A percentile compares a stretch with the other conserved stretches of the same genome.
These are phyloP conservation scores for Lentinula detonsa DNA, from an alignment of 768 basidiomycete species.

Conservation along the genomic window DNA sequence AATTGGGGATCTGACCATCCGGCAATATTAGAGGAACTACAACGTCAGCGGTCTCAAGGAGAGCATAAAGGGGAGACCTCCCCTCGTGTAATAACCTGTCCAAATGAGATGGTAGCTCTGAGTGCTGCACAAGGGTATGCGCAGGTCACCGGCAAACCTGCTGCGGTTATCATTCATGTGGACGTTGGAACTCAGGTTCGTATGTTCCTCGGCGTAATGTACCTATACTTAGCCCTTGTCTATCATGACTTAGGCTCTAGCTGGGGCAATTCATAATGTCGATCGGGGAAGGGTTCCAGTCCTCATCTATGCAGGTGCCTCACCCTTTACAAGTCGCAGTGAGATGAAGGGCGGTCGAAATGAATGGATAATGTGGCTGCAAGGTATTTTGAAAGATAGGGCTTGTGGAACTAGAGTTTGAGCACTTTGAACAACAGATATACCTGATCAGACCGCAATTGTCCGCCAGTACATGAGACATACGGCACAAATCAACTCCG, in stretches of 20 bases:
- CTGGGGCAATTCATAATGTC: slow-evolving; percentile 69
- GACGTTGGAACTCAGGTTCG: slow-evolving; percentile 63
- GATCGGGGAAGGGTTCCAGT: slow-evolving; percentile 56
- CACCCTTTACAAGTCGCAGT: slow-evolving; percentile 49
- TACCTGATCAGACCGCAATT: slow-evolving; percentile 66
- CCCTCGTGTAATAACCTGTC: slow-evolving; percentile 58
- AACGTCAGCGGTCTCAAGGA: slow-evolving; percentile 39
- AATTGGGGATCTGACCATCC: slow-evolving; percentile 80
- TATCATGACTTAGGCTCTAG: slow-evolving; percentile 40
- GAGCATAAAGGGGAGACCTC: slow-evolving; percentile 26
- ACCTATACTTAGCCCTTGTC: neutral
- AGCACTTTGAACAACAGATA: slow-evolving; percentile 32
- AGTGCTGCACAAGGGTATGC: slow-evolving; percentile 70
- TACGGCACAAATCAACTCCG: slow-evolving; percentile 52
- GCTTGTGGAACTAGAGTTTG: neutral
- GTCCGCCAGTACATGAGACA: slow-evolving; percentile 74
- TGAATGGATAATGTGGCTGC: slow-evolving; percentile 71
- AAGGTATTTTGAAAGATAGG: slow-evolving; percentile 35
- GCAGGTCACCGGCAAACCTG: slow-evolving; percentile 58
- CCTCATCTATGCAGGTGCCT: slow-evolving; percentile 67
- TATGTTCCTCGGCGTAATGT: neutral
- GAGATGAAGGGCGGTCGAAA: slow-evolving; percentile 61
- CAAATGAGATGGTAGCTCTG: slow-evolving; percentile 74
- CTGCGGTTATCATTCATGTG: slow-evolving; percentile 71
- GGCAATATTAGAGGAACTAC: slow-evolving; percentile 63